Evolutionary conservation across 1,139 yeast species (phyloP).

Genomic region (Taphrina deformans): DNA sequence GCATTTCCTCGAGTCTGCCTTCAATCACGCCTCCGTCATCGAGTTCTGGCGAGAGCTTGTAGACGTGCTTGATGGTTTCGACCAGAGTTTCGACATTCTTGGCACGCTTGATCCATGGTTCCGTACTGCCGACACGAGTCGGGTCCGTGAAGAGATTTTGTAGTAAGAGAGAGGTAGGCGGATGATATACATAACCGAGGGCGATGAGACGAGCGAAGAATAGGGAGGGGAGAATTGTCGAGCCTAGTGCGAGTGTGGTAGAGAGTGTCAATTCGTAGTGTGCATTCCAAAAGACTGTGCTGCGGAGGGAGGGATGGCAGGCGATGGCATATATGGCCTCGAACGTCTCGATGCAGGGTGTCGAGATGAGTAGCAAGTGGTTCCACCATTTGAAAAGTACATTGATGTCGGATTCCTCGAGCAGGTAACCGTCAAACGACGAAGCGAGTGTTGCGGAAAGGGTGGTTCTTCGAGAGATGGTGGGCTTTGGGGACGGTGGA

Average conservation of each 20-base stretch:
- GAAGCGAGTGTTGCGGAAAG: not conserved
- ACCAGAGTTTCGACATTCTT: slow-evolving; percentile 20
- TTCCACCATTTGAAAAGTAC: slow-evolving; percentile 32
- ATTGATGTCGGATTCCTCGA: slow-evolving; percentile 27
- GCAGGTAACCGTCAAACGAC: not conserved
- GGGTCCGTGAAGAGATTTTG: slow-evolving; percentile 18
- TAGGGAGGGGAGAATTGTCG: slow-evolving; percentile 4
- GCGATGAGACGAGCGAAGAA: slow-evolving; percentile 15
- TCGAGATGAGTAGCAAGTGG: slow-evolving; percentile 19
- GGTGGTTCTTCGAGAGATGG: not conserved
- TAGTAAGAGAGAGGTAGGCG: slow-evolving; percentile 8
- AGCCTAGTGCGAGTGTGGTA: slow-evolving; percentile 4
- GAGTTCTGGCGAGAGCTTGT: not conserved
- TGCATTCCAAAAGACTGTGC: slow-evolving; percentile 21
- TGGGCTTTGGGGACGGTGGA: not conserved
- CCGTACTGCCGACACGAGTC: slow-evolving; percentile 7
- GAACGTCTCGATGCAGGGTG: slow-evolving; percentile 10
- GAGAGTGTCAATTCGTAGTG: slow-evolving; percentile 29
- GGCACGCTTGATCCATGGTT: slow-evolving; percentile 20
- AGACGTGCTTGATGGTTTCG: slow-evolving; percentile 14
- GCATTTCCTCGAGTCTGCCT: slow-evolving; percentile 19
- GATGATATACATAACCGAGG: slow-evolving; percentile 18
- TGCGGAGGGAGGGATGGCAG: slow-evolving; percentile 13
- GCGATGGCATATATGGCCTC: slow-evolving; percentile 25
- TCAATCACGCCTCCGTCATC: slow-evolving; percentile 15